Conservation (phyloP, 23 red algal species). For the Gracilaria caudata region DNA sequence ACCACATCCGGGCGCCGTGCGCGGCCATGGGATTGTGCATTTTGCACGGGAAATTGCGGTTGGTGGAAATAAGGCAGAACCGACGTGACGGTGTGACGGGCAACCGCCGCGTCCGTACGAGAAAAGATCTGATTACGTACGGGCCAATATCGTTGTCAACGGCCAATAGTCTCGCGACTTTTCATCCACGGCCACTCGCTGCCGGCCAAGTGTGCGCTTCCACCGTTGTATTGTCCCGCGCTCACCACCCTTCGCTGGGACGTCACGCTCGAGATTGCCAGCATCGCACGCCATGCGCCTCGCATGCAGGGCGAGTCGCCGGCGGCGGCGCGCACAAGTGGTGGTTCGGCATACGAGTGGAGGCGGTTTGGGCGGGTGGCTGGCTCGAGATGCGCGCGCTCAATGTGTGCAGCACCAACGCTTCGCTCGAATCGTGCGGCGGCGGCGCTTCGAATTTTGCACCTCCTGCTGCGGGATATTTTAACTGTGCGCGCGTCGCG, state of each 20-base stretch:
- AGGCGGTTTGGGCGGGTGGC: neutral
- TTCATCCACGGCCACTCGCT: neutral
- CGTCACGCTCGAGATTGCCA: neutral
- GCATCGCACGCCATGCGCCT: no score
- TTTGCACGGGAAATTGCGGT: neutral
- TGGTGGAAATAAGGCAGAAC: neutral
- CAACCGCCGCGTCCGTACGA: neutral
- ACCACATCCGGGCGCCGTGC: neutral
- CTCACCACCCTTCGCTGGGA: no score
- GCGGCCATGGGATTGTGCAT: neutral
- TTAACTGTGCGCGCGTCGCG: neutral
- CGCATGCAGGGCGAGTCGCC: neutral
- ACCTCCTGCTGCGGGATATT: neutral
- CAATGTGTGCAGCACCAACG: neutral
- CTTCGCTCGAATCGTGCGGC: neutral
- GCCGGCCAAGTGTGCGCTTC: neutral
- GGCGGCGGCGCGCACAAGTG: neutral
- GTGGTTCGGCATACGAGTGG: neutral
- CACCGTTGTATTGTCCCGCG: neutral
- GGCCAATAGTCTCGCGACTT: neutral
- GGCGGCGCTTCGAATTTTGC: neutral
- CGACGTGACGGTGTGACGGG: neutral
- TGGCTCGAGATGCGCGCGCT: no score
- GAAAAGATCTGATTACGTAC: neutral
- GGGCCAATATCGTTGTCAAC: neutral